Percentiles rank a stretch among this genome's conserved stretches.
Conservation (phyloP, 1,284 basidiomycete genomes). For the Fomitopsis palustris region DNA sequence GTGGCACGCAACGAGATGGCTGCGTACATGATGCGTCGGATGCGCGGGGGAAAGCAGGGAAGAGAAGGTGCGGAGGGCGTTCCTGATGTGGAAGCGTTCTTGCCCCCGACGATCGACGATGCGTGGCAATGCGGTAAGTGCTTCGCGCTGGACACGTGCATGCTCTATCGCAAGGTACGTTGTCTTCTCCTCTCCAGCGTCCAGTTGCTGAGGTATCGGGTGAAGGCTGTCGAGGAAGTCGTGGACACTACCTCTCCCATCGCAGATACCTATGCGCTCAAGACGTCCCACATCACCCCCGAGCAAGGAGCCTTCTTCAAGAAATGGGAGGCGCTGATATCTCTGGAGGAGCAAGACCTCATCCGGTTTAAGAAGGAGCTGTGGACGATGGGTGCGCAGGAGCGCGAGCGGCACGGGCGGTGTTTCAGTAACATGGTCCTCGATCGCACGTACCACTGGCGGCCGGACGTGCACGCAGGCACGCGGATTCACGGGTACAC, state of each 20-base stretch:
- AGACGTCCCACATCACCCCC: constrained; percentile 77
- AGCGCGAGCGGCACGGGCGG: constrained; percentile 77
- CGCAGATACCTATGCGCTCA: constrained; percentile 71
- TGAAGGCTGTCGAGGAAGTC: constrained; percentile 69
- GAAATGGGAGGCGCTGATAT: constrained; percentile 86
- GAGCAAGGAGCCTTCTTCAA: constrained; percentile 80
- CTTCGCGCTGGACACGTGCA: constrained; percentile 83
- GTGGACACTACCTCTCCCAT: constrained; percentile 63
- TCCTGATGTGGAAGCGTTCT: constrained; percentile 43
- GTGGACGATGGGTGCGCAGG: constrained; percentile 85
- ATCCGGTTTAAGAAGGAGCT: constrained; percentile 84
- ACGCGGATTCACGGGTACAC: constrained; percentile 49
- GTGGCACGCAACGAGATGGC: constrained; percentile 86
- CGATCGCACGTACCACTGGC: constrained; percentile 31
- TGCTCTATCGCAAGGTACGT: constrained; percentile 87
- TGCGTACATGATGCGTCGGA: constrained; percentile 55
- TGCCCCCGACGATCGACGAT: constrained; percentile 88
- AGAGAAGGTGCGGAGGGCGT: constrained; percentile 1
- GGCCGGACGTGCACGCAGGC: constrained; percentile 18
- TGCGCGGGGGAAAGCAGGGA: constrained; percentile 3
- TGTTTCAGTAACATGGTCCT: constrained; percentile 83
- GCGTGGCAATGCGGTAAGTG: constrained; percentile 78
- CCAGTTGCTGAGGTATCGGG: not conserved
- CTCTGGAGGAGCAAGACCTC: constrained; percentile 87
- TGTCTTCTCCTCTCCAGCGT: constrained; percentile 2